A percentile compares a stretch with the other conserved stretches of the same genome.
phyloP scores from a whole-genome alignment of 2,329 filamentous ascomycete species.

The Paraphoma sp. region DNA sequence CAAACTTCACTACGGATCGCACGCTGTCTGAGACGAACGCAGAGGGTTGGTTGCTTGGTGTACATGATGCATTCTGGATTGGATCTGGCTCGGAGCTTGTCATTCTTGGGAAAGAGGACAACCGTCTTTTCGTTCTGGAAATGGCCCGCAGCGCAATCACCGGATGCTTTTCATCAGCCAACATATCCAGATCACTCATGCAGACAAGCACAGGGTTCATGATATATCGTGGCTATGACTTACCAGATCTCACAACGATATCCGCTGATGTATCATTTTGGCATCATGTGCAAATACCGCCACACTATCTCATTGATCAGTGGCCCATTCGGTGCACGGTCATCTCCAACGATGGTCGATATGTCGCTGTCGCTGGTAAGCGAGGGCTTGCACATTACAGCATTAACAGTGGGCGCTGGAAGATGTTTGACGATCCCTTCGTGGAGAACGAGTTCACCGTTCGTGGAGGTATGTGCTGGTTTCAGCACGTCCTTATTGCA shows the following conservation, averaged over 20 bases:
- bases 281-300: slow-evolving; percentile 88
- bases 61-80: slow-evolving; percentile 82
- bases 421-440: slow-evolving; percentile 82
- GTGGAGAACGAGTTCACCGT: slow-evolving; percentile 92
- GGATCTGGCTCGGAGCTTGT: slow-evolving; percentile 87
- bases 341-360: slow-evolving; percentile 89
- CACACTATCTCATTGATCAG: slow-evolving; percentile 84
- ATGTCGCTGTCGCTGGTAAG: slow-evolving; percentile 93
- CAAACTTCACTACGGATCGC: slow-evolving; percentile 77
- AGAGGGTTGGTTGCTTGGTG: slow-evolving; percentile 84
- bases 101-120: slow-evolving; percentile 72
- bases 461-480: slow-evolving; percentile 97
- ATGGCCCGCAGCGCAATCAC: slow-evolving; percentile 94
- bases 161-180: slow-evolving; percentile 89
- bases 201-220: slow-evolving; percentile 89
- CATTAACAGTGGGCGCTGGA: slow-evolving; percentile 92
- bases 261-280: slow-evolving; percentile 93
- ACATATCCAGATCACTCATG: slow-evolving; percentile 85
- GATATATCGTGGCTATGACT: slow-evolving; percentile 91
- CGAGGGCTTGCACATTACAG: slow-evolving; percentile 95
- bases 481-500: slow-evolving; percentile 91
- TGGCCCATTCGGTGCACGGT: slow-evolving; percentile 91
- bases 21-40: slow-evolving; percentile 69
- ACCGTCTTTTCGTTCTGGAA: slow-evolving; percentile 85
- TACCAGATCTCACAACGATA: slow-evolving; percentile 87